Evolutionary conservation across 352 stramenopile species (phyloP), one percentile per base, ranked within the genome.

Genomic region (Pythium sukuiense): DNA sequence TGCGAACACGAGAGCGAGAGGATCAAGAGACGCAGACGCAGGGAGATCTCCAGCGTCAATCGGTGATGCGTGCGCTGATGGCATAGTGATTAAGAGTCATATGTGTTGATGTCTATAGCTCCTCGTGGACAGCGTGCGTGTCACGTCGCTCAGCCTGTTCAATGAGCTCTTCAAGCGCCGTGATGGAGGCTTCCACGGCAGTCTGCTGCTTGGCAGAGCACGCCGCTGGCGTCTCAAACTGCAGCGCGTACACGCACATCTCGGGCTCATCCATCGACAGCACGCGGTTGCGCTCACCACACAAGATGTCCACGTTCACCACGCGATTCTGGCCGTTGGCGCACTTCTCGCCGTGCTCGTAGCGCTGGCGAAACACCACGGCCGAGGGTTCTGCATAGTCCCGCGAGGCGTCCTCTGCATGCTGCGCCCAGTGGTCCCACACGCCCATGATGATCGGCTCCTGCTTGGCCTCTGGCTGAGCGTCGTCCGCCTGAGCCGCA

Each of bases 231-330:
- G 84, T 89, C 57, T 75, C 86, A 58, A 98, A 96, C 49, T 59
- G 65, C 55, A 98, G 77, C 14, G 85, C 76, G 71, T 98, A 98
- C 33, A 86, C 67, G 63, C 94, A 98, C 68, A 95, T 98, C 57
- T 95, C 79, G 30, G 85, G 81, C 73, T 98, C 94, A 55, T 97
- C 86, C 7, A 97, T 83, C 9, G 79, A 85, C n/a, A 95, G 13
- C 1, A 98, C 65, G 48, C 81, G 86, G 58, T 92, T 95, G 11
- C 71, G 69, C 12, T 62, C 50, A 13, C 89, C 90, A 69, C 94
- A 98, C 20, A 73, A 79, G 6, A 98, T 67, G 18, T 84, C 66
- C 2, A 97, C 89, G 14, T 82, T 73, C 9, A 88, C 87, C 12
- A 76, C 63, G 46, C 93, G 84, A 54, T 88, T 57, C 35, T 92